phyloP scores from a whole-genome alignment of 495 filamentous ascomycete species.

The Xylaria cubensis region DNA sequence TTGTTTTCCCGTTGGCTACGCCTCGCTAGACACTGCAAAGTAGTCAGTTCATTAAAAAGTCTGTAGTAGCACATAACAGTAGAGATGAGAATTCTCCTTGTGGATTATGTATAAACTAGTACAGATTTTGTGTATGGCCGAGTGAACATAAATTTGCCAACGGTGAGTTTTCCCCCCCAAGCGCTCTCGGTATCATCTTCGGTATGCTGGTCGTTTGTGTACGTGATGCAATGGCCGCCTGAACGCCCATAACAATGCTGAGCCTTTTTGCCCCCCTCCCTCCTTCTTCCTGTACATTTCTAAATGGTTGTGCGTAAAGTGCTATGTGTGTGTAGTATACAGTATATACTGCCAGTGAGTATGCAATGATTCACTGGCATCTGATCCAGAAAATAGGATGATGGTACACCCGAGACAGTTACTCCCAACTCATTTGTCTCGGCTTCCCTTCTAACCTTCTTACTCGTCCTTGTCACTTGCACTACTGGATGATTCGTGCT shows the following conservation, averaged over 20 bases:
- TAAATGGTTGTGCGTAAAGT: constrained; percentile 10
- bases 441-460: neutral
- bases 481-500: constrained; percentile 45
- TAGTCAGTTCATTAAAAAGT: neutral
- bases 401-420: constrained; percentile 13
- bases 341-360: constrained; percentile 19
- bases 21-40: neutral
- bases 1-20: neutral
- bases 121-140: constrained; percentile 1
- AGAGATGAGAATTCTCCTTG: constrained; percentile 10
- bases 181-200: constrained; percentile 1
- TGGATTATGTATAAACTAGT: constrained; percentile 3
- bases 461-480: constrained; percentile 14
- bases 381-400: constrained; percentile 16
- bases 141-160: neutral
- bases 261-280: neutral
- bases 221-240: constrained; percentile 25
- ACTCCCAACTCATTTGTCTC: constrained; percentile 11
- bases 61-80: neutral
- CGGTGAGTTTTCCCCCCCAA: neutral
- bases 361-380: constrained; percentile 14
- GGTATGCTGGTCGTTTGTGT: constrained; percentile 4
- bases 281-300: constrained; percentile 13
- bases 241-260: constrained; percentile 28
- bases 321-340: constrained; percentile 25